Conservation (phyloP, 495 filamentous ascomycete genomes). For the Podospora sp. region DNA sequence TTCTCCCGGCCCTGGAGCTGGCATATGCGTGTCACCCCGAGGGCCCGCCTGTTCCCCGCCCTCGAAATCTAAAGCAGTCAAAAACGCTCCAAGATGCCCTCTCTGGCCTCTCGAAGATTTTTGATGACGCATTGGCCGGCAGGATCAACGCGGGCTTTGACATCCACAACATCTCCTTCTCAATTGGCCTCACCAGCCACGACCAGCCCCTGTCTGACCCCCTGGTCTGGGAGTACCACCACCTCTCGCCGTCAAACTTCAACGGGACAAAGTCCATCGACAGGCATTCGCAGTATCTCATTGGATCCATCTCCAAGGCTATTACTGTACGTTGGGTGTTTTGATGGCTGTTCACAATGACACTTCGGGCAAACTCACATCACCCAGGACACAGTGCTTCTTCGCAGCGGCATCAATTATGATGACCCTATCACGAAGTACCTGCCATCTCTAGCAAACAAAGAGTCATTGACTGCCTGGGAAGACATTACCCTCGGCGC, state of each 20-base stretch:
- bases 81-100: constrained; percentile 12
- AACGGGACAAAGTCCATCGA: constrained; percentile 32
- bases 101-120: neutral
- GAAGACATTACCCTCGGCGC: constrained; percentile 50
- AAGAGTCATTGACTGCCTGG: constrained; percentile 43
- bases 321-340: constrained; percentile 11
- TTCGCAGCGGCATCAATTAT: constrained; percentile 31
- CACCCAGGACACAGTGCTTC: constrained; percentile 31
- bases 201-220: constrained; percentile 4
- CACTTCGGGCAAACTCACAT: neutral
- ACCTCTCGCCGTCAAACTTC: constrained; percentile 29
- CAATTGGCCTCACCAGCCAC: constrained; percentile 20
- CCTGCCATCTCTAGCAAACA: constrained; percentile 46
- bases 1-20: constrained; percentile 4
- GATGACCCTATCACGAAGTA: constrained; percentile 46
- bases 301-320: constrained; percentile 37
- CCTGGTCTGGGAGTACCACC: constrained; percentile 38
- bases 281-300: constrained; percentile 35
- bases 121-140: constrained; percentile 19
- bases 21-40: constrained; percentile 23
- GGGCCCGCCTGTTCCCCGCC: constrained; percentile 20
- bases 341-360: neutral
- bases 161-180: constrained; percentile 24
- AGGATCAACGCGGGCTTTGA: constrained; percentile 24
- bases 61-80: constrained; percentile 19